Percentiles rank a stretch among this genome's conserved stretches.
These are phyloP conservation scores for Rhynchospora pubera DNA, from an alignment of 176 grass and related monocot species.

Conservation along the genomic window DNA sequence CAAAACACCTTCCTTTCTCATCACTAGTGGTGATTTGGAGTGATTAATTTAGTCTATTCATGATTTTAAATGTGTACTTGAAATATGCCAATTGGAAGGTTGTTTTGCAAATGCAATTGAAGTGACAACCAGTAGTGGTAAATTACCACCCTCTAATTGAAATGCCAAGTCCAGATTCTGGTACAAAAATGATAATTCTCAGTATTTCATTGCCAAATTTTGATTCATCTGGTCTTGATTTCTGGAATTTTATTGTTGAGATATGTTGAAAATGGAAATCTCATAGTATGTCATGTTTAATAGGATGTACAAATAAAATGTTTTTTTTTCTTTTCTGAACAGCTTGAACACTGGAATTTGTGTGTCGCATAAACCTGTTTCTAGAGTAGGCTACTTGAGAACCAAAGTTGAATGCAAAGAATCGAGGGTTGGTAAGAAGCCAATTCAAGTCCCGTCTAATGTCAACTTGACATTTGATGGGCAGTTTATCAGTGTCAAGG, in stretches of 20 bases:
- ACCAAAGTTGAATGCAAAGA: slow-evolving; percentile 86
- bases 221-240: background rate
- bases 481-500: slow-evolving; percentile 80
- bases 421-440: slow-evolving; percentile 89
- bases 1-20: no score
- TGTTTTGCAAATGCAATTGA: background rate
- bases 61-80: background rate
- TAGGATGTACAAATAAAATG: background rate
- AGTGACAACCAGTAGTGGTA: background rate
- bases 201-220: background rate
- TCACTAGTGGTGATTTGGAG: no score
- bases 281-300: background rate
- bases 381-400: slow-evolving; percentile 43
- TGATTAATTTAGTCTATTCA: no score
- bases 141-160: background rate
- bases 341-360: slow-evolving; percentile 22
- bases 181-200: background rate
- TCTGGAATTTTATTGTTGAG: background rate
- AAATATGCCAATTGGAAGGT: background rate
- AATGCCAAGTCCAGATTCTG: background rate
- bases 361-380: slow-evolving; percentile 28
- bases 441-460: slow-evolving; percentile 68
- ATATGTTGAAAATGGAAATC: background rate
- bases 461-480: slow-evolving; percentile 70
- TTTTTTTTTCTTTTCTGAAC: background rate